phyloP scores from a whole-genome alignment of 345 rosid genomes.

The Angophora floribunda region DNA sequence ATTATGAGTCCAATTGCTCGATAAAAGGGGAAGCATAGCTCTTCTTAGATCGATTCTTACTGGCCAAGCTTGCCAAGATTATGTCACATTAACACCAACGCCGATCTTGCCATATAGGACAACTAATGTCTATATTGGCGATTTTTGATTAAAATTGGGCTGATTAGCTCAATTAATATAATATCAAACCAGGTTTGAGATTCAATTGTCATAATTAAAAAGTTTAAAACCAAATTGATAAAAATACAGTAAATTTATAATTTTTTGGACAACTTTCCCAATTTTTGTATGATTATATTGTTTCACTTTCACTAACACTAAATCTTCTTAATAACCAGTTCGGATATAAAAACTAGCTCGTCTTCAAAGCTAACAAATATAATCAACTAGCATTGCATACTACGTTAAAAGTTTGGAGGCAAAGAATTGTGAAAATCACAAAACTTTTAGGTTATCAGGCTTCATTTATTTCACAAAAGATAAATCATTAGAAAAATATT shows the following conservation, averaged over 20 bases:
- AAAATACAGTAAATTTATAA: too few relatives aligned
- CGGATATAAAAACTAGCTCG: fast-evolving
- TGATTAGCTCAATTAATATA: too few relatives aligned
- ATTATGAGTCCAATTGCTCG: not conserved
- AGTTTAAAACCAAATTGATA: fast-evolving
- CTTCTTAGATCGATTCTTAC: not conserved
- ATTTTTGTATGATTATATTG: too few relatives aligned
- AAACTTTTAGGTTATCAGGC: not conserved
- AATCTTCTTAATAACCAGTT: not conserved
- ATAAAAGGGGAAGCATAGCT: not conserved
- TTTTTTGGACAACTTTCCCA: too few relatives aligned
- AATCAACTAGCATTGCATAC: not conserved
- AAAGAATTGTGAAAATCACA: not conserved
- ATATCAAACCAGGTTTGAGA: too few relatives aligned
- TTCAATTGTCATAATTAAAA: too few relatives aligned
- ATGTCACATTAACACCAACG: too few relatives aligned
- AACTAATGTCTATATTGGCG: too few relatives aligned
- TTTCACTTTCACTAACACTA: too few relatives aligned
- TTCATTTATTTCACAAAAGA: fast-evolving
- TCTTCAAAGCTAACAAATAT: not conserved
- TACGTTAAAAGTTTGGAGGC: not conserved
- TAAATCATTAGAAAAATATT: too few relatives aligned
- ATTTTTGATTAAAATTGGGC: too few relatives aligned
- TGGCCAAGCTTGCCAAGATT: not conserved
- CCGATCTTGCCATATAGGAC: too few relatives aligned